These are phyloP conservation scores for Conoideocrella luteorostrata DNA, from an alignment of 2,329 filamentous ascomycete species.

Conservation along the genomic window DNA sequence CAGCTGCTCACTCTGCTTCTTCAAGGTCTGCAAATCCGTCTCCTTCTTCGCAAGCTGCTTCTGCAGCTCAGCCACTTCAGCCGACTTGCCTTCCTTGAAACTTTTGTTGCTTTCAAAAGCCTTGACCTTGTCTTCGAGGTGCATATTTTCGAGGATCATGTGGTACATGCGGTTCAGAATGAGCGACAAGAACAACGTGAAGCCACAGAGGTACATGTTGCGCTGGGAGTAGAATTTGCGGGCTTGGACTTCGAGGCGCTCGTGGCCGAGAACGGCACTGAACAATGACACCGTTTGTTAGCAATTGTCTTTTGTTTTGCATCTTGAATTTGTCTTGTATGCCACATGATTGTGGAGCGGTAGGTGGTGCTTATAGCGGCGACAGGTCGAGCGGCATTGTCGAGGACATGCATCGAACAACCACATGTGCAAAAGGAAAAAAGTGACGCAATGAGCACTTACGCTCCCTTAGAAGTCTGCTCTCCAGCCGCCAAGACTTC, in stretches of 20 bases:
- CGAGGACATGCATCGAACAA: no score
- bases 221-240: constrained; percentile 99
- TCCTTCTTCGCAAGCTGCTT: constrained; percentile 74
- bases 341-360: no score
- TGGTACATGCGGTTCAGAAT: constrained; percentile 99
- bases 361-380: no score
- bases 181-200: constrained; percentile 96
- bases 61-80: constrained; percentile 65
- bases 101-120: constrained; percentile 71
- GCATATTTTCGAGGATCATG: constrained; percentile 88
- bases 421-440: no score
- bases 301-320: neutral
- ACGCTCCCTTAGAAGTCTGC: constrained; percentile 37
- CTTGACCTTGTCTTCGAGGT: constrained; percentile 89
- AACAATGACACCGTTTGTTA: neutral
- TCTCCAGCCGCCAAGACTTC: constrained; percentile 73
- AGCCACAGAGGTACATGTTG: constrained; percentile 99
- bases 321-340: no score
- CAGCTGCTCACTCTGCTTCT: constrained; percentile 85
- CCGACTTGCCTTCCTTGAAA: constrained; percentile 64
- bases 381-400: no score
- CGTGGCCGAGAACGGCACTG: constrained; percentile 71
- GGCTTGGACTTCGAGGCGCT: constrained; percentile 96
- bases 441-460: constrained; percentile 27
- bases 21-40: constrained; percentile 74